Evolutionary conservation across 805 yeast genomes (phyloP), one percentile per base, ranked within the genome.

Genomic region (Wickerhamomyces tratensis): DNA sequence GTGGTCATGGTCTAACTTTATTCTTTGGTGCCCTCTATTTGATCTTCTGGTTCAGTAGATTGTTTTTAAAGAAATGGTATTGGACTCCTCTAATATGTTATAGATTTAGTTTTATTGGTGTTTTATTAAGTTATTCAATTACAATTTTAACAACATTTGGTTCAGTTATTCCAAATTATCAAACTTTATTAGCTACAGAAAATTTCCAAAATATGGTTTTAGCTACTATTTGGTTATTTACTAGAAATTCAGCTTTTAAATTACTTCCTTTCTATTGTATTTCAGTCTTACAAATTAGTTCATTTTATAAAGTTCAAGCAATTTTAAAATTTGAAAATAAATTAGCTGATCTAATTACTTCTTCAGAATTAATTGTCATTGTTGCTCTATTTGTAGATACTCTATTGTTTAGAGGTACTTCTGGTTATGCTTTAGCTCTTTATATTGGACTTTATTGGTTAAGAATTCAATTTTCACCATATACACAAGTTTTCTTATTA

Each of bases 121-220:
- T 78, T 1, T 54, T 74, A 34, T 41, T 63, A 11, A 68, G 88
- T 5, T 71, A 77, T 51, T 46, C 69, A 1, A 63, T 79, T 37
- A 71, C 86, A 1, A 64, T 77, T 41, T 52, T 71, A 31, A 80
- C 81, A 39, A 77, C 76, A 49, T 80, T 79, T 63, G 79, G 79
- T 25, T 65, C 76, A 15, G 64, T 68, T 29, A 67, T 72, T 41
- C 94, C 95, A 7, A 69, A 79, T 6, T 70, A 77, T 55, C 72
- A 73, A 43, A 76, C 79, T 5, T 64, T 88, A 56, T 55, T 86
- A 42, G 79, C 88, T 9, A 76, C 86, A 25, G 86, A 77, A 50
- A 84, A 85, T 57, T 83, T 83, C 67, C 96, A 86, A 61, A 76
- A 74, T 54, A 63, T 79, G 42, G 47, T 74, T 4, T 60, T 83